phyloP scores from a whole-genome alignment of 495 filamentous ascomycete species.

The Symbiotaphrina buchneri region DNA sequence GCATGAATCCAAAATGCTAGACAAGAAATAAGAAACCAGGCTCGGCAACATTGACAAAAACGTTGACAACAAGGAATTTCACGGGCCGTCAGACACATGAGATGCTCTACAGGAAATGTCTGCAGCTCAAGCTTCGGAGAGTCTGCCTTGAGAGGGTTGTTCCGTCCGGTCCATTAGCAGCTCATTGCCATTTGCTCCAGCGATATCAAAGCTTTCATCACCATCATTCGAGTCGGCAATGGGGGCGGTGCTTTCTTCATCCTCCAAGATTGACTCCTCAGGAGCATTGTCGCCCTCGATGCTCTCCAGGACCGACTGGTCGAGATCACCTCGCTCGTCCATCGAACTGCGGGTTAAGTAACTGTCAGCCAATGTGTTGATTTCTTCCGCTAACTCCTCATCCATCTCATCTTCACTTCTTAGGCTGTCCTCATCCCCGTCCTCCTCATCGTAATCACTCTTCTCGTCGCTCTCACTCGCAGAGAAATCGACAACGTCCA shows the following conservation, averaged over 20 bases:
- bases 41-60: too few species aligned
- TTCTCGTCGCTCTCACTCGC: slow-evolving; percentile 44
- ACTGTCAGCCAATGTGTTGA: too few species aligned
- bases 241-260: background rate
- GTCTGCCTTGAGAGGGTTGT: background rate
- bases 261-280: background rate
- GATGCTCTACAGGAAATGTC: too few species aligned
- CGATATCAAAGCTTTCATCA: too few species aligned
- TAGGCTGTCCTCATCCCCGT: slow-evolving; percentile 6
- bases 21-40: too few species aligned
- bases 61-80: too few species aligned
- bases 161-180: background rate
- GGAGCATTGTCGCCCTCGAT: background rate
- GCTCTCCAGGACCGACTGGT: slow-evolving; percentile 1
- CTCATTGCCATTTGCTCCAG: background rate
- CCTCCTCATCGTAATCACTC: slow-evolving; percentile 7
- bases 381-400: slow-evolving; percentile 3
- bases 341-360: too few species aligned
- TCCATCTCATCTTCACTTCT: slow-evolving; percentile 5
- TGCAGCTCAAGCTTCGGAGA: too few species aligned
- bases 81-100: too few species aligned
- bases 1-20: too few species aligned
- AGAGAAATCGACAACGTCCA: slow-evolving; percentile 58
- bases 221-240: too few species aligned
- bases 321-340: background rate